Conservation (phyloP, 768 basidiomycete genomes). For the Leucosporidium yakuticum region DNA sequence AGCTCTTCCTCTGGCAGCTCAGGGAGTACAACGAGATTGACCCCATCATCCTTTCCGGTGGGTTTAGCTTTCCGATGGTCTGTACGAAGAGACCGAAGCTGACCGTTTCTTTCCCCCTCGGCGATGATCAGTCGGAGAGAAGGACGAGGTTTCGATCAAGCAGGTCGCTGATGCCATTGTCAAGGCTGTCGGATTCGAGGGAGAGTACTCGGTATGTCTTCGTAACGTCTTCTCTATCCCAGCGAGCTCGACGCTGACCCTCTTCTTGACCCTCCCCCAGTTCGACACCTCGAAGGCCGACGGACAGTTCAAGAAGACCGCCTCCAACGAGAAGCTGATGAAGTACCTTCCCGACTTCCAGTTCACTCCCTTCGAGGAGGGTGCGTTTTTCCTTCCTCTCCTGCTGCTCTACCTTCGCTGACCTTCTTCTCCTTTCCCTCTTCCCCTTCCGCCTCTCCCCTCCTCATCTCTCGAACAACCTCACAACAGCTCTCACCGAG, state of each 20-base stretch:
- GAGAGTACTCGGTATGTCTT: conserved; percentile 60
- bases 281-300: conserved; percentile 81
- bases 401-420: neutral
- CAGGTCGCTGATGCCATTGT: conserved; percentile 86
- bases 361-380: conserved; percentile 85
- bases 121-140: conserved; percentile 64
- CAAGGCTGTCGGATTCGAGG: conserved; percentile 68
- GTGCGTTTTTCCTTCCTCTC: conserved; percentile 45
- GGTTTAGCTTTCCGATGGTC: conserved; percentile 21
- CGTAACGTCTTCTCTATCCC: neutral
- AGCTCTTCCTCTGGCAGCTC: conserved; percentile 81
- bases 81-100: neutral
- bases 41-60: conserved; percentile 84
- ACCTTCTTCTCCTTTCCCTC: no score
- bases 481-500: conserved; percentile 56
- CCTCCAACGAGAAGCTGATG: conserved; percentile 81
- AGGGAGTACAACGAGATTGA: conserved; percentile 82
- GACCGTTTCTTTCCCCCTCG: neutral
- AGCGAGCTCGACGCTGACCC: neutral
- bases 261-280: conserved; percentile 45
- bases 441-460: no score
- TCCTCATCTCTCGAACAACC: conserved; percentile 37
- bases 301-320: conserved; percentile 93
- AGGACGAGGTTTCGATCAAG: conserved; percentile 90
- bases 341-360: conserved; percentile 69